A percentile compares a stretch with the other conserved stretches of the same genome.
phyloP scores from a whole-genome alignment of 1,284 basidiomycete genomes.

The Ganoderma boninense region DNA sequence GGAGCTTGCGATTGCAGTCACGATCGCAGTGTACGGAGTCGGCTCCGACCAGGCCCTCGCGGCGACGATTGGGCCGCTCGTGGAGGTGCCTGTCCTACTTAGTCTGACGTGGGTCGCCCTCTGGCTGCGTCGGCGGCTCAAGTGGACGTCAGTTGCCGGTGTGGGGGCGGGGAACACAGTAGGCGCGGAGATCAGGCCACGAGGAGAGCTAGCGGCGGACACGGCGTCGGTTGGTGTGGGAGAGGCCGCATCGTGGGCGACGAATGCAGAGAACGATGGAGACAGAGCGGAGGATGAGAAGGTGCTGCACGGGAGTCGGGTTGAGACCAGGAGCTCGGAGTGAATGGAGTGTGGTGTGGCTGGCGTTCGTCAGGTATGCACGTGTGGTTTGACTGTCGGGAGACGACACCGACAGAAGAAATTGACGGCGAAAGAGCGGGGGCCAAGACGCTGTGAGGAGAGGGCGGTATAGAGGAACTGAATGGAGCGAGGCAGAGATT shows the following conservation, averaged over 20 bases:
- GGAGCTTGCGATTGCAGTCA: slow-evolving; percentile 88
- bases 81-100: slow-evolving; percentile 83
- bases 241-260: neutral
- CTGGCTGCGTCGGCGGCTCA: slow-evolving; percentile 55
- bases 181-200: neutral
- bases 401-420: neutral
- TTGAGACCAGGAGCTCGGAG: neutral
- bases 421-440: neutral
- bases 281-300: slow-evolving; percentile 4
- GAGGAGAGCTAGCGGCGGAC: neutral
- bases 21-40: slow-evolving; percentile 81
- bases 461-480: neutral
- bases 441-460: neutral
- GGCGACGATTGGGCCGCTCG: slow-evolving; percentile 80
- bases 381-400: neutral
- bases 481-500: neutral
- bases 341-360: neutral
- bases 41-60: slow-evolving; percentile 80
- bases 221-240: neutral
- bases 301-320: neutral
- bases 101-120: slow-evolving; percentile 77
- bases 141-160: slow-evolving; percentile 46
- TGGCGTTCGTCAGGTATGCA: neutral
- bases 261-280: neutral
- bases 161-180: neutral